These are phyloP conservation scores for Erythrophleum ivorense DNA, from an alignment of 331 rosid genomes.

Conservation along the genomic window DNA sequence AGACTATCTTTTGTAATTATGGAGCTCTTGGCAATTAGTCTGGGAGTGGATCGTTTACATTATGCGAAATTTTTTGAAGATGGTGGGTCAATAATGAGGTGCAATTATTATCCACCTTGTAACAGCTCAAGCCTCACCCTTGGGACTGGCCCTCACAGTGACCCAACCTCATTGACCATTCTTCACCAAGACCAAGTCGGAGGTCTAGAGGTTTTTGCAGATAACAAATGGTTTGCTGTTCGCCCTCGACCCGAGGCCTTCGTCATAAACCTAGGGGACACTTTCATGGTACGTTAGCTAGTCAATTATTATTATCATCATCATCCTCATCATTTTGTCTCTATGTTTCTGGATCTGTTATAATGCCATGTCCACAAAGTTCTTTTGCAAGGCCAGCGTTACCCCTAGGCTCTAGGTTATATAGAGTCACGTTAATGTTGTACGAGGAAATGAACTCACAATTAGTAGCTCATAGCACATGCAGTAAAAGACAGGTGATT, in stretches of 20 bases:
- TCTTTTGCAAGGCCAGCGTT: not conserved
- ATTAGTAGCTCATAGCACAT: not conserved
- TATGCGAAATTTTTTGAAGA: conserved; percentile 55
- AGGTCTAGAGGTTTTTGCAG: conserved; percentile 52
- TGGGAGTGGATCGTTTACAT: conserved; percentile 51
- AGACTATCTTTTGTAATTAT: conserved; percentile 41
- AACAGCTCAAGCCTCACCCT: conserved; percentile 46
- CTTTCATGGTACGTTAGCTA: conserved; percentile 52
- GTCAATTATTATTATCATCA: not conserved
- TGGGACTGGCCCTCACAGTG: conserved; percentile 71
- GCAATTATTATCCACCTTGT: conserved; percentile 65
- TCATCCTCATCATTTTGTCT: not conserved
- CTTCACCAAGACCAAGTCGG: conserved; percentile 71
- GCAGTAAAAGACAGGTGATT: conserved; percentile 2
- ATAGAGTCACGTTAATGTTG: not conserved
- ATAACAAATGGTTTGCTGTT: conserved; percentile 56
- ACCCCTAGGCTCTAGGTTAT: not conserved
- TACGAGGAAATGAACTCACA: not conserved
- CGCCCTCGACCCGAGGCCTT: conserved; percentile 59
- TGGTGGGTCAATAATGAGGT: conserved; percentile 64
- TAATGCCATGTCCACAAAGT: not conserved
- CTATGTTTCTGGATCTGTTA: not conserved
- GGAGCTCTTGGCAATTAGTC: conserved; percentile 61
- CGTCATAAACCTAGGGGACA: conserved; percentile 62
- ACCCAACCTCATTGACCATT: conserved; percentile 59